Evolutionary conservation across 768 basidiomycete genomes (phyloP).

Genomic region (Pleurotus cornucopiae): DNA sequence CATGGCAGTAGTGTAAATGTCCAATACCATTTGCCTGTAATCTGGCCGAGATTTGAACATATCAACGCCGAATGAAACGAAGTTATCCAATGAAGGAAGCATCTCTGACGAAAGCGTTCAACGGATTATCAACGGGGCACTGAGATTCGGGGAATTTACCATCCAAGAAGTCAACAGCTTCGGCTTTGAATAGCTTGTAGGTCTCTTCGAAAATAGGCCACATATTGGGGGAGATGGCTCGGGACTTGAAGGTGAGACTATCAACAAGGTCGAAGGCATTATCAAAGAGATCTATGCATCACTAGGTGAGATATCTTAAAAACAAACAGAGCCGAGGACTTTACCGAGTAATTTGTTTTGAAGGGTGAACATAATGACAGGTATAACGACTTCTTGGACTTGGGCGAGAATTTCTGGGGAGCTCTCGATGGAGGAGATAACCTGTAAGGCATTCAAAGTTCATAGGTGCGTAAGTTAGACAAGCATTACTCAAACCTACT

Average conservation of each 20-base stretch:
- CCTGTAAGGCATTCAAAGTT: slow-evolving; percentile 32
- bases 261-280: slow-evolving; percentile 86
- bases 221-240: slow-evolving; percentile 72
- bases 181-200: slow-evolving; percentile 76
- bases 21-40: slow-evolving; percentile 76
- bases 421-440: slow-evolving; percentile 70
- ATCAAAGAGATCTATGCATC: slow-evolving; percentile 69
- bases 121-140: neutral
- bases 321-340: slow-evolving; percentile 13
- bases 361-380: slow-evolving; percentile 71
- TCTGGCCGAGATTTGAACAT: slow-evolving; percentile 67
- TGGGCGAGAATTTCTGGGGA: slow-evolving; percentile 72
- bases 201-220: slow-evolving; percentile 87
- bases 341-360: slow-evolving; percentile 74
- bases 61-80: slow-evolving; percentile 78
- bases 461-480: neutral
- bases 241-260: slow-evolving; percentile 77
- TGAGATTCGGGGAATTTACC: slow-evolving; percentile 38
- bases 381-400: slow-evolving; percentile 78
- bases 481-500: slow-evolving; percentile 27
- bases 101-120: slow-evolving; percentile 49
- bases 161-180: slow-evolving; percentile 83
- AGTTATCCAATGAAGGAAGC: slow-evolving; percentile 86
- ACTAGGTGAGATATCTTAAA: slow-evolving; percentile 1
- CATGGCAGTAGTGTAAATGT: slow-evolving; percentile 78